Evolutionary conservation across 805 yeast genomes (phyloP).

Genomic region (Hemisphaericaspora nanyangensis): DNA sequence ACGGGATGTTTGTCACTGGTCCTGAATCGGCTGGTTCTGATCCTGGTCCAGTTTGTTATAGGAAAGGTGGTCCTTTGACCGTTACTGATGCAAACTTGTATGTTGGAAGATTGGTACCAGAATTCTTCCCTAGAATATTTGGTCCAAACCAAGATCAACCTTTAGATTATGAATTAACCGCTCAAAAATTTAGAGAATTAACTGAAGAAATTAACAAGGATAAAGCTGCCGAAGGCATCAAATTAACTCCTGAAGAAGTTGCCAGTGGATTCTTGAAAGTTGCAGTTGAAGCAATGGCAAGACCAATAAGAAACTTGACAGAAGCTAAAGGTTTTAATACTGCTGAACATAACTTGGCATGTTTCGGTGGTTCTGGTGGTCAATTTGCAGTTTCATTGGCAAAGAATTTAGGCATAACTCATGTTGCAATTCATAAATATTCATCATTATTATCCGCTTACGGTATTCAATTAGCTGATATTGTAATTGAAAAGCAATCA

Average conservation of each 20-base stretch:
- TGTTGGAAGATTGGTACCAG: conserved; percentile 33
- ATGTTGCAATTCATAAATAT: conserved; percentile 31
- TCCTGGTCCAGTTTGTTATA: conserved; percentile 40
- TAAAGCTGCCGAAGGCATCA: conserved; percentile 13
- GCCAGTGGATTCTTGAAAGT: conserved; percentile 32
- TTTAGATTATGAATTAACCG: conserved; percentile 37
- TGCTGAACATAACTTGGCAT: conserved; percentile 28
- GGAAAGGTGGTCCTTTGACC: conserved; percentile 38
- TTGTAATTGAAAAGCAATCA: conserved; percentile 32
- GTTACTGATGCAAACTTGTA: conserved; percentile 38
- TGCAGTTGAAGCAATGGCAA: conserved; percentile 32
- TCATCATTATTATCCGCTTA: conserved; percentile 33
- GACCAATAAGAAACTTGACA: conserved; percentile 33
- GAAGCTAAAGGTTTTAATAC: conserved; percentile 32
- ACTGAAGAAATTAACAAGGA: conserved; percentile 43
- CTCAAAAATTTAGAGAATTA: conserved; percentile 48
- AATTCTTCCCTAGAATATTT: conserved; percentile 34
- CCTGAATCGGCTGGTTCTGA: conserved; percentile 40
- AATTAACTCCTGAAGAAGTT: conserved; percentile 27
- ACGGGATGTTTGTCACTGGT: conserved; percentile 38
- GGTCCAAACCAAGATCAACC: conserved; percentile 34
- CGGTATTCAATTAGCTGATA: conserved; percentile 32
- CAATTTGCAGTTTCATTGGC: conserved; percentile 29
- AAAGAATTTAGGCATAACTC: conserved; percentile 22
- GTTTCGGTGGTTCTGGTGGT: conserved; percentile 39